These are phyloP conservation scores for Gelatoporia subvermispora DNA, from an alignment of 768 basidiomycete species.

Conservation along the genomic window DNA sequence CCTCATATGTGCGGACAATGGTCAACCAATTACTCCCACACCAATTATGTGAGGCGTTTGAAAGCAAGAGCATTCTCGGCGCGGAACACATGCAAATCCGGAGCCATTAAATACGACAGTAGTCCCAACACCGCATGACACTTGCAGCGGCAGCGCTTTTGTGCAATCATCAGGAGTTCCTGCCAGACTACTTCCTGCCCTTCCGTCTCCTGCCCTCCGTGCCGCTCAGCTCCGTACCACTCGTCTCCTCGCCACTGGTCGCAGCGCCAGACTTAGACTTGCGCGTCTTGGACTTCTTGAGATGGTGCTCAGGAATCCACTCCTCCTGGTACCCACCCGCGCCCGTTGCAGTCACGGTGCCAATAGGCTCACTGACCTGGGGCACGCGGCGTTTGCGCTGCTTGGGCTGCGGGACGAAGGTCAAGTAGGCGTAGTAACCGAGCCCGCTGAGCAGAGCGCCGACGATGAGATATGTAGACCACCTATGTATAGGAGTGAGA, in stretches of 20 bases:
- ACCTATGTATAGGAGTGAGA: slow-evolving; percentile 17
- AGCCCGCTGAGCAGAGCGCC: slow-evolving; percentile 56
- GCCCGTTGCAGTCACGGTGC: slow-evolving; percentile 57
- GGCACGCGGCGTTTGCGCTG: slow-evolving; percentile 43
- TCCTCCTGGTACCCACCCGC: slow-evolving; percentile 78
- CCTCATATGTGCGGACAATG: too few relatives aligned
- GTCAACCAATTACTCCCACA: too few relatives aligned
- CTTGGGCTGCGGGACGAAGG: slow-evolving; percentile 63
- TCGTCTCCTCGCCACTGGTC: slow-evolving; percentile 59
- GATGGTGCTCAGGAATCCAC: slow-evolving; percentile 89
- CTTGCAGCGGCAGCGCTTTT: slow-evolving; percentile 4
- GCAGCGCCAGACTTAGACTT: slow-evolving; percentile 56
- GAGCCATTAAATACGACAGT: neutral
- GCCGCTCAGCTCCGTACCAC: slow-evolving; percentile 34
- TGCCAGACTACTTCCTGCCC: slow-evolving; percentile 42
- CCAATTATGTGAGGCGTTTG: too few relatives aligned
- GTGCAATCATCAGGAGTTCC: neutral
- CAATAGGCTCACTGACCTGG: slow-evolving; percentile 49
- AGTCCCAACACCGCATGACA: neutral
- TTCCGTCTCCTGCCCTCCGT: slow-evolving; percentile 46
- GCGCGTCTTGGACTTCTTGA: slow-evolving; percentile 59
- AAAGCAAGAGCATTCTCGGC: neutral
- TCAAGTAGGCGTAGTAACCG: slow-evolving; percentile 59
- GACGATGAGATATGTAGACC: slow-evolving; percentile 71
- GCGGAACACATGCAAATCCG: neutral